Evolutionary conservation across 1,284 basidiomycete species (phyloP), one percentile per base, ranked within the genome.

Genomic region (Waitea zeae): DNA sequence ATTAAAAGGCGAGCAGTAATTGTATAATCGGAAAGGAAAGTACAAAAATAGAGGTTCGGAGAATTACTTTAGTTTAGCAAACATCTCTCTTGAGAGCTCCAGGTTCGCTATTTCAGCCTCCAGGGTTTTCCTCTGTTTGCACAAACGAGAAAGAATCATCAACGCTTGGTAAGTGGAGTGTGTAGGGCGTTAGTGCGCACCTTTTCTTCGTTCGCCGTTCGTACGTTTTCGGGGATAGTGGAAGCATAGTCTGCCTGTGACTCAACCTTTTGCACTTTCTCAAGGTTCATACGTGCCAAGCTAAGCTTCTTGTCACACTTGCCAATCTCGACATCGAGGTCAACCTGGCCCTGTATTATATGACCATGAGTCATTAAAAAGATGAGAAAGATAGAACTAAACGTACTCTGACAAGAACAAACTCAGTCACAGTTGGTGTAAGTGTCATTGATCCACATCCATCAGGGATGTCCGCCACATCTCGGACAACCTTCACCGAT

Each of bases 391-490:
- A 18, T 18, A 29, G 13, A 17, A 15, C 13, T 36, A 13, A 5
- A 51, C 77, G 40, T 48, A 87, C 87, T 53, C 77, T 66, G 35
- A 96, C 88, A 39, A 90, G 76, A 6, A 90, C 66, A 51, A 92
- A 74, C 3, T 87, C 67, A 28, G 76, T 70, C 31, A 89, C 60
- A 2, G 77, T 76, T 9, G 79, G 61, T 1, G 75, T 79, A 22
- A 98, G 70, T 19, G 86, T 71, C 35, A 72, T 67, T 3, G 83
- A 83, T 3, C 88, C 92, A 51, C 90, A 96, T 12, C 93, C 95
- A 2, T 70, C 61, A 0, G 92, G 90, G 29, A 98, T 67, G 35
- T 82, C 74, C 12, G 43, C 39, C 34, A 64, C 51, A 17, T 56
- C 45, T 6, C 58, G 49, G 26, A 77, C 62, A 36, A 79, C 61